Base-by-base conservation (phyloP, 805 yeast species). In the Pichia sporocuriosa region DNA sequence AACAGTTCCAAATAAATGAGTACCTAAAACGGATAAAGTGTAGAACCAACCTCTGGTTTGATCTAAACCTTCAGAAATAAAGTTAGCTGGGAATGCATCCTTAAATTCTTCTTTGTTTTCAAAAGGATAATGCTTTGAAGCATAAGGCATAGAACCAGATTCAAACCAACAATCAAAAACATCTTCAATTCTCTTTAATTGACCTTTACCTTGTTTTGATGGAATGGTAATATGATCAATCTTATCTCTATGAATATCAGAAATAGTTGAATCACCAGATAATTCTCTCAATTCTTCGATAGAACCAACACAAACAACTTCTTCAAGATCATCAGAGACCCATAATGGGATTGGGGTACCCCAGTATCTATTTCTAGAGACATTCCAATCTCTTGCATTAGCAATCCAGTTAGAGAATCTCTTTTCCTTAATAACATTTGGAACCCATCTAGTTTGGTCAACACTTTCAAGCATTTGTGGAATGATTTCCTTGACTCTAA, bases 41-140 rank as follows among this genome's bases (percentile, higher is more conserved):
- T 93, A 93, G 70, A 93, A 93, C 99, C 99, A 93, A 62, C 99
- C 99, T 78, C 99, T 86, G 45, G 99, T 93, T 72, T 93, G 99
- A 69, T 93, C 99, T 56, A 93, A 77, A 69, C 99, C 99, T 73
- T 93, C 99, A 46, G 96, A 83, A 57, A 93, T 93, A 67, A 93
- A 93, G 66, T 93, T 90, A 34, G 96, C 99, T 35, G 98, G 98
- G 81, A 86, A 94, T 36, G 84, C 75, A 43, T 74, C 62, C 28
- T 68, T 58, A 68, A 90, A 90, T 36, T 63, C 63, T 13, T 85
- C 88, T 61, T 77, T 67, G 59, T 77, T 76, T 68, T 90, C 64
- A 63, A 93, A 93, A 52, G 99, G 99, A 62, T 89, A 93, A 65
- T 93, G 99, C 62, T 84, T 81, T 30, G 95, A 84, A 41, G 97